Evolutionary conservation across 768 basidiomycete genomes (phyloP).

Genomic region (Mycena indigotica): DNA sequence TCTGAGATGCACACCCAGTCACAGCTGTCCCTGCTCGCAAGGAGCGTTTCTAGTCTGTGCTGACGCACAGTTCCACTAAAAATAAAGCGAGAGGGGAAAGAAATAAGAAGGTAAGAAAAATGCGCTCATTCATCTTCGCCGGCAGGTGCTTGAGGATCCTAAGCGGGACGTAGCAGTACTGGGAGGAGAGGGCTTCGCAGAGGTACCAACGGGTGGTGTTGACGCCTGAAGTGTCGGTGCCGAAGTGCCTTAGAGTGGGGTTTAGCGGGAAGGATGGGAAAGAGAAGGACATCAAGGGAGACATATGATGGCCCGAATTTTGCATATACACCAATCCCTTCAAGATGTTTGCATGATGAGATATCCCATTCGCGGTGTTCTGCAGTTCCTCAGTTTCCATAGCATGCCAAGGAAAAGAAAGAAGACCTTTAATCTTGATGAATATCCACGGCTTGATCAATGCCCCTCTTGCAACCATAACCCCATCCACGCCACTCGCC

Average conservation of each 20-base stretch:
- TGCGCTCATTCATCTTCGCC: slow-evolving; percentile 83
- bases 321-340: slow-evolving; percentile 79
- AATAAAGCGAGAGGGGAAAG: background rate
- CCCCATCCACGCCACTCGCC: slow-evolving; percentile 81
- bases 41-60: slow-evolving; percentile 79
- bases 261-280: background rate
- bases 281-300: background rate
- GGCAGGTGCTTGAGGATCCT: slow-evolving; percentile 87
- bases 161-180: slow-evolving; percentile 93
- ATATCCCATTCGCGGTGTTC: slow-evolving; percentile 95
- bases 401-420: background rate
- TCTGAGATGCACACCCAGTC: slow-evolving; percentile 95
- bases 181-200: slow-evolving; percentile 94
- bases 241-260: slow-evolving; percentile 62
- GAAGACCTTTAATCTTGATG: slow-evolving; percentile 74
- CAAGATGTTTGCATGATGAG: slow-evolving; percentile 79
- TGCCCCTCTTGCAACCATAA: slow-evolving; percentile 95
- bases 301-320: slow-evolving; percentile 81
- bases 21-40: slow-evolving; percentile 74
- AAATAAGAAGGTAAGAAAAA: slow-evolving; percentile 59
- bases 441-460: slow-evolving; percentile 97
- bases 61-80: background rate
- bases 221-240: slow-evolving; percentile 84
- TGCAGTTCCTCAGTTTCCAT: background rate
- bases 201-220: slow-evolving; percentile 92